Conservation (phyloP, 768 basidiomycete species). For the Mycena rebaudengoi region DNA sequence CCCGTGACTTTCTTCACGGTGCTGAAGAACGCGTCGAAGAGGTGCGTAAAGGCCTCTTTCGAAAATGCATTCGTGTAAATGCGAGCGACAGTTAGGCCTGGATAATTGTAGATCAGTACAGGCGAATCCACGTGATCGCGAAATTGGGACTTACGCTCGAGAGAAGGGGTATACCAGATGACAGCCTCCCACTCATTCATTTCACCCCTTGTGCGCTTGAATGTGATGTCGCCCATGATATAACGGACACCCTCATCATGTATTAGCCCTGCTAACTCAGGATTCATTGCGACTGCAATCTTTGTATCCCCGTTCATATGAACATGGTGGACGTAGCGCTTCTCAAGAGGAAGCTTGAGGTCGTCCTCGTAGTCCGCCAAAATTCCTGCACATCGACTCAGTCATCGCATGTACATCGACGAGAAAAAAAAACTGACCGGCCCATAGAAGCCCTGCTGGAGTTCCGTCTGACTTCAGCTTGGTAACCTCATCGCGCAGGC, state of each 20-base stretch:
- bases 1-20: background rate
- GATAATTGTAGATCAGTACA: no score
- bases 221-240: slow-evolving; percentile 1
- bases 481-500: background rate
- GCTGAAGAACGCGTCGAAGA: background rate
- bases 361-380: background rate
- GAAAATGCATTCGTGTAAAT: background rate
- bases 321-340: slow-evolving; percentile 11
- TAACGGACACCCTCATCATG: background rate
- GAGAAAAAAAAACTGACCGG: background rate
- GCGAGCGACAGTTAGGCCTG: background rate
- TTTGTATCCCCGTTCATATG: slow-evolving; percentile 11
- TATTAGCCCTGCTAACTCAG: background rate
- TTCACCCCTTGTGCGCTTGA: background rate
- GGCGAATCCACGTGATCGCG: no score
- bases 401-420: no score
- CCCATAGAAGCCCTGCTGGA: background rate
- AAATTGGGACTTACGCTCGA: background rate
- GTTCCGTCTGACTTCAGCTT: background rate
- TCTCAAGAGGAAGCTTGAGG: background rate
- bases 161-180: background rate
- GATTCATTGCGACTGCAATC: slow-evolving; percentile 4
- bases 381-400: background rate
- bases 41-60: background rate
- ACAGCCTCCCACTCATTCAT: slow-evolving; percentile 15